A percentile compares a stretch with the other conserved stretches of the same genome.
Conservation (phyloP, 2,329 filamentous ascomycete genomes). For the Fonsecaea pugnacius region DNA sequence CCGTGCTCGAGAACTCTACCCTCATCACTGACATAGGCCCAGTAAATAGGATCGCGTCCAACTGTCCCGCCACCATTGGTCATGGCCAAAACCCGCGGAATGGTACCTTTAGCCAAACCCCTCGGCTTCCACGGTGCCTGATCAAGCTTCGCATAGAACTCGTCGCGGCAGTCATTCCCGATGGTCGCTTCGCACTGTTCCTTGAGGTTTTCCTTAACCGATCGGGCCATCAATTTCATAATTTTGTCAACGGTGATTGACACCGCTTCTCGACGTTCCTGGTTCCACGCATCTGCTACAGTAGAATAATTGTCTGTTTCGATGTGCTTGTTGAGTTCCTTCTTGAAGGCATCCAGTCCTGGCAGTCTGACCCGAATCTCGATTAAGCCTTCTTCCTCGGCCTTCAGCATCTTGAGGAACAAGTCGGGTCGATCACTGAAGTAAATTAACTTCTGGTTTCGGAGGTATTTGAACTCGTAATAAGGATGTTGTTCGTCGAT, state of each 20-base stretch:
- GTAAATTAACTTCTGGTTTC: constrained; percentile 82
- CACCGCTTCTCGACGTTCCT: constrained; percentile 80
- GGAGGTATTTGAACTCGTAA: constrained; percentile 96
- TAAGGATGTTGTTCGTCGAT: constrained; percentile 96
- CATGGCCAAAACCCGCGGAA: constrained; percentile 82
- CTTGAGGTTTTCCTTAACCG: constrained; percentile 91
- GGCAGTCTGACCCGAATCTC: constrained; percentile 81
- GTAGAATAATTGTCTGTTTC: constrained; percentile 95
- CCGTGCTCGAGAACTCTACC: constrained; percentile 87
- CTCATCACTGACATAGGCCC: constrained; percentile 92
- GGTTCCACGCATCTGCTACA: constrained; percentile 92
- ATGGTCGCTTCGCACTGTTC: constrained; percentile 94
- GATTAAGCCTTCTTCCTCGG: constrained; percentile 89
- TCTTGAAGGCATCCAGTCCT: constrained; percentile 74
- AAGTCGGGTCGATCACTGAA: constrained; percentile 83
- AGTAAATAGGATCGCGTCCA: constrained; percentile 76
- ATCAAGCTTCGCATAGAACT: constrained; percentile 86
- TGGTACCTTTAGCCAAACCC: constrained; percentile 85
- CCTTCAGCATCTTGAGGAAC: constrained; percentile 96
- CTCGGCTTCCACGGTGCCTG: constrained; percentile 96
- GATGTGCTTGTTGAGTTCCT: constrained; percentile 79
- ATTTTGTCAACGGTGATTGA: constrained; percentile 81
- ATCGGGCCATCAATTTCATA: constrained; percentile 81
- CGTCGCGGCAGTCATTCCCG: constrained; percentile 82
- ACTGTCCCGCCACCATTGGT: constrained; percentile 84